Evolutionary conservation across 2,329 filamentous ascomycete genomes (phyloP).

Genomic region (Fusarium sp.): DNA sequence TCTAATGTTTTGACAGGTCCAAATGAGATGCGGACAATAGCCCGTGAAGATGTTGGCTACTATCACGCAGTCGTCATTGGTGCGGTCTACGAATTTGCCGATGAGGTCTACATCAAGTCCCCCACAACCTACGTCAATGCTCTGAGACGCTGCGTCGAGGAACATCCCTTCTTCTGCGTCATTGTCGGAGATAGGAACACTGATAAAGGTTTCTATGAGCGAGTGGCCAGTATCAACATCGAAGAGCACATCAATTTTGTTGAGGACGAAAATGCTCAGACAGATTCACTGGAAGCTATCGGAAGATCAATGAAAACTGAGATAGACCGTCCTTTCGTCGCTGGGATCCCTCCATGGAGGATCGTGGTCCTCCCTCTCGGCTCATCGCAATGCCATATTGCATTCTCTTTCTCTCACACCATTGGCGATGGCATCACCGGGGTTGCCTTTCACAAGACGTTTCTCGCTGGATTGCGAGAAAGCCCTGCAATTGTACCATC

Average conservation of each 20-base stretch:
- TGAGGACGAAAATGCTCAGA: not conserved
- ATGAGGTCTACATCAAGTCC: constrained; percentile 6
- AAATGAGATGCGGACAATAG: constrained; percentile 41
- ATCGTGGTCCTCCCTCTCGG: constrained; percentile 34
- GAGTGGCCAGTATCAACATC: constrained; percentile 29
- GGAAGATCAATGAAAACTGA: constrained; percentile 23
- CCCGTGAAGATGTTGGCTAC: constrained; percentile 39
- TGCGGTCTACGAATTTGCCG: constrained; percentile 33
- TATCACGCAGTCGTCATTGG: constrained; percentile 43
- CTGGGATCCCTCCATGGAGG: constrained; percentile 41
- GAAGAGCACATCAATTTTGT: constrained; percentile 36
- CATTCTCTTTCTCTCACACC: constrained; percentile 41
- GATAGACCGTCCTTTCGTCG: constrained; percentile 33
- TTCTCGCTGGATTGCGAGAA: constrained; percentile 27
- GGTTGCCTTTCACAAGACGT: constrained; percentile 39
- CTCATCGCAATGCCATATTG: constrained; percentile 28
- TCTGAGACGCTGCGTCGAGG: constrained; percentile 33
- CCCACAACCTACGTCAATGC: constrained; percentile 29
- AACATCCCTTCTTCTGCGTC: constrained; percentile 41
- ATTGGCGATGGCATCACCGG: constrained; percentile 44
- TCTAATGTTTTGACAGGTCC: constrained; percentile 27
- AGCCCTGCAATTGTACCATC: not conserved
- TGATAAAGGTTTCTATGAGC: constrained; percentile 41
- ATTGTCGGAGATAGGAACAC: constrained; percentile 33
- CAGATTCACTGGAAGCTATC: constrained; percentile 8